These are phyloP conservation scores for Sechiopsis laciniata DNA, from an alignment of 306 rosid genomes.

Conservation along the genomic window DNA sequence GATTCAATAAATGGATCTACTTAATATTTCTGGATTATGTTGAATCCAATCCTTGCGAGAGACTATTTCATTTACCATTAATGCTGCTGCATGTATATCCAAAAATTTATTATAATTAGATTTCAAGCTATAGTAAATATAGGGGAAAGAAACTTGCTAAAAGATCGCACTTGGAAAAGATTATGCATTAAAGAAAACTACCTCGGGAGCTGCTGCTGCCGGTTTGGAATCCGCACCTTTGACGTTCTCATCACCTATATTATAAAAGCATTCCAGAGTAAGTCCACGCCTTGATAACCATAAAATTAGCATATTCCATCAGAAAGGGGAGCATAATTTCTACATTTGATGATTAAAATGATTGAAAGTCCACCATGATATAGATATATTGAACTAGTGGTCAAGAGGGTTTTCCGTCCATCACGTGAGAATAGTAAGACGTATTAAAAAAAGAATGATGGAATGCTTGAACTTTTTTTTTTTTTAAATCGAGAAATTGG, in stretches of 20 bases:
- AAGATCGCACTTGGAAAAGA: neutral
- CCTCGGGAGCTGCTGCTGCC: constrained; percentile 48
- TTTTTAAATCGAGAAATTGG: no score
- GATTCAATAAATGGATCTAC: constrained; percentile 27
- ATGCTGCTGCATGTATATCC: constrained; percentile 43
- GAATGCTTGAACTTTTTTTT: no score
- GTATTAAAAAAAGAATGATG: neutral
- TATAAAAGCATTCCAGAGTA: constrained; percentile 21
- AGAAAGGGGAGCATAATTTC: neutral
- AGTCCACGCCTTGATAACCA: neutral
- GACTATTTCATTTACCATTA: constrained; percentile 24
- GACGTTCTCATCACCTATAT: constrained; percentile 69
- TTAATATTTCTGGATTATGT: constrained; percentile 37
- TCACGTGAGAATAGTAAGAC: no score
- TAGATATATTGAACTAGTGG: no score
- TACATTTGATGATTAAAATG: neutral
- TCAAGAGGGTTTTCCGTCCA: no score
- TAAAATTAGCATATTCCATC: neutral
- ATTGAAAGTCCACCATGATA: no score
- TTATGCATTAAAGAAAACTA: neutral
- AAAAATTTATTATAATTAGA: neutral
- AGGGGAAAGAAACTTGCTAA: neutral
- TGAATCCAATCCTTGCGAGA: constrained; percentile 21
- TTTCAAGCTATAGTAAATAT: neutral
- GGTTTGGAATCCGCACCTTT: constrained; percentile 75